These are phyloP conservation scores for Neofusicoccum parvum DNA, from an alignment of 2,329 filamentous ascomycete genomes.

Conservation along the genomic window DNA sequence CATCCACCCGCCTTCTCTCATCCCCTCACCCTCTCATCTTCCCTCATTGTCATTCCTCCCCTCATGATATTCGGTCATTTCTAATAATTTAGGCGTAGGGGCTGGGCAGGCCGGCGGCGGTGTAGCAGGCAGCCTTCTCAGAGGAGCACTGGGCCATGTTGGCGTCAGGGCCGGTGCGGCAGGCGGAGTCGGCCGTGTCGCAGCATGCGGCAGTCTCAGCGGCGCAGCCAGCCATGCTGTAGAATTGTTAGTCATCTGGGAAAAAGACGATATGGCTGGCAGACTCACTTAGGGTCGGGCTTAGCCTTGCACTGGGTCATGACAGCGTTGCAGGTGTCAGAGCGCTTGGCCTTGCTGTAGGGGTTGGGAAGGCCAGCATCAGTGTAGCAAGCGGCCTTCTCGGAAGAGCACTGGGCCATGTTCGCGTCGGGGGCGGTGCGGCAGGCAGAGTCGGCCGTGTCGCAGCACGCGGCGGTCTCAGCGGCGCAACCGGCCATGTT, in stretches of 20 bases:
- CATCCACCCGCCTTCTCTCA: too few species aligned
- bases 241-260: too few species aligned
- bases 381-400: not conserved
- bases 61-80: too few species aligned
- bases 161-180: not conserved
- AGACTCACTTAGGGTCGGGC: not conserved
- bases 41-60: too few species aligned
- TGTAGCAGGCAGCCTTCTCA: not conserved
- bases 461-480: not conserved
- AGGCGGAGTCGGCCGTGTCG: not conserved
- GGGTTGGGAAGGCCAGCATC: not conserved
- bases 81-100: not conserved
- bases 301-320: not conserved
- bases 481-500: not conserved
- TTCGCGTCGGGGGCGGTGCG: not conserved
- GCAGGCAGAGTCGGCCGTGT: not conserved
- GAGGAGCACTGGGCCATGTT: not conserved
- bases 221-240: not conserved
- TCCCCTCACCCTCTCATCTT: too few species aligned
- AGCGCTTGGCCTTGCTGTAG: not conserved
- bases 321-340: not conserved
- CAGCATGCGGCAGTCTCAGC: not conserved
- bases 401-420: not conserved
- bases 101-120: not conserved
- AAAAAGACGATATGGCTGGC: too few species aligned